phyloP scores from a whole-genome alignment of 306 rosid genomes.

The Gillenia trifoliata region DNA sequence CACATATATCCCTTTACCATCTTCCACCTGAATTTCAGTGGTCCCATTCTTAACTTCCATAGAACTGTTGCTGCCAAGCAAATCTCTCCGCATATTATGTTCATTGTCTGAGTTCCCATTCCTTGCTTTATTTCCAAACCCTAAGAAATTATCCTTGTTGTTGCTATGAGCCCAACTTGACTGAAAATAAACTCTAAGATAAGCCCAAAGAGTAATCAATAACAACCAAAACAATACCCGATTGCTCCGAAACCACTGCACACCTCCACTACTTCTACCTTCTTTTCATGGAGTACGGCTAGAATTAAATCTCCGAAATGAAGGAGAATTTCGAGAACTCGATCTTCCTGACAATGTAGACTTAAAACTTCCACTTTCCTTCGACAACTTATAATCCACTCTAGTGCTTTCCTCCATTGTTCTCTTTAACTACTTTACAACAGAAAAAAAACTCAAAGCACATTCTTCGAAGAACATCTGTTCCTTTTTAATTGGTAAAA shows the following conservation, averaged over 20 bases:
- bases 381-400: slow-evolving; percentile 44
- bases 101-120: slow-evolving; percentile 30
- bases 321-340: slow-evolving; percentile 56
- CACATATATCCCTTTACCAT: slow-evolving; percentile 32
- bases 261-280: slow-evolving; percentile 36
- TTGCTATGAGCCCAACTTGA: slow-evolving; percentile 79
- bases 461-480: background rate
- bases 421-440: slow-evolving; percentile 27
- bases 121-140: slow-evolving; percentile 46
- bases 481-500: background rate
- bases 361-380: slow-evolving; percentile 53
- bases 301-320: slow-evolving; percentile 50
- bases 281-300: slow-evolving; percentile 65
- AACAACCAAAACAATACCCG: slow-evolving; percentile 61
- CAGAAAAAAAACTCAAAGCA: slow-evolving; percentile 8
- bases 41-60: slow-evolving; percentile 34
- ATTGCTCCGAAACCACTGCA: slow-evolving; percentile 57
- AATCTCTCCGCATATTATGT: slow-evolving; percentile 36
- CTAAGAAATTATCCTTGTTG: slow-evolving; percentile 42
- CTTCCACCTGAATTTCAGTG: slow-evolving; percentile 17
- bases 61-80: slow-evolving; percentile 24
- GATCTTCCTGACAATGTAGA: slow-evolving; percentile 60
- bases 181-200: slow-evolving; percentile 78
- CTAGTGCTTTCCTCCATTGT: slow-evolving; percentile 58
- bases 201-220: slow-evolving; percentile 85